Evolutionary conservation across 2,329 filamentous ascomycete species (phyloP), one percentile per base, ranked within the genome.

Genomic region (Microsporum canis): DNA sequence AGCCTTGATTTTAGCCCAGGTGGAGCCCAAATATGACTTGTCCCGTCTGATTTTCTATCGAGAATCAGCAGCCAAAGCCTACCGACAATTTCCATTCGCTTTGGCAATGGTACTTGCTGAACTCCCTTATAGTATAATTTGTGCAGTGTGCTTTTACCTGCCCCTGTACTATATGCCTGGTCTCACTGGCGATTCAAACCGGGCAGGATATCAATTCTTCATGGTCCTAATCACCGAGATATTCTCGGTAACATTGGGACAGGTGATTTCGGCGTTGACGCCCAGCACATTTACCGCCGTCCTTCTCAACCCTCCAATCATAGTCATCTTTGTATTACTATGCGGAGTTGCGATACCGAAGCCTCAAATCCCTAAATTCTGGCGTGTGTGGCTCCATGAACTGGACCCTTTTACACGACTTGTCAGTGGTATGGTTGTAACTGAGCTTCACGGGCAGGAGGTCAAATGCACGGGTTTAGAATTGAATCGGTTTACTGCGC

Each of bases 151-250:
- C 61, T 95, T 95, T 80, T 96, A 88, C 79, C 69, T 95, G 0
- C 89, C 88, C 0, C 73, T 95, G 2, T 95, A 95, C 80, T 95
- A 87, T 74, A 87, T 94, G 71, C 88, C 89, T 0, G 88, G 88
- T 0, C 84, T 95, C 71, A 82, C 86, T 66, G 69, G 72, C 2
- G 80, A 80, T 0, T 74, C 84, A 0, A 80, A 78, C 1, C 83
- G 88, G 3, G 88, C 90, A 0, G 91, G 90, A 0, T 94, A 91
- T 73, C 88, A 92, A 71, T 95, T 95, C 80, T 78, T 95, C 70
- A 89, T 95, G 76, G 76, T 95, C 3, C 79, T 95, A 60, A 81
- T 92, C 67, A 92, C 88, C 0, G 90, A 95, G 71, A 72, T 95
- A 57, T 95, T 96, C 76, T 85, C 88, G 6, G 87, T 95, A 43